phyloP scores from a whole-genome alignment of 2,329 filamentous ascomycete genomes.

The Fusarium liriodendri region DNA sequence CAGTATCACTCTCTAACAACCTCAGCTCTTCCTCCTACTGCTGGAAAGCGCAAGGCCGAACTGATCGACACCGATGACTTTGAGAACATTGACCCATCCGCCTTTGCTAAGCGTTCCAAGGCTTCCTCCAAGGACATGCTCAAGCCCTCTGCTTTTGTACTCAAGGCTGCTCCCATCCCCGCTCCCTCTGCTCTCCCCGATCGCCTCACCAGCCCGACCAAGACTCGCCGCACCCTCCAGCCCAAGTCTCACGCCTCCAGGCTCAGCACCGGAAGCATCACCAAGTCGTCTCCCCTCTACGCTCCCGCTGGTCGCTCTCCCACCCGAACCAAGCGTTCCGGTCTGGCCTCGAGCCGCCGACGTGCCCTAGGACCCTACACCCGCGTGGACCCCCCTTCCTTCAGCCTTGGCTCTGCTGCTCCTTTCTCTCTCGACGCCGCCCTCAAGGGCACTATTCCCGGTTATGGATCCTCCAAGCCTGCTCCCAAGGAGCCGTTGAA shows the following conservation, averaged over 20 bases:
- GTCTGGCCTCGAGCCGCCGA: slow-evolving; percentile 76
- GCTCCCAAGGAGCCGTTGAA: slow-evolving; percentile 40
- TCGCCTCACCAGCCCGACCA: slow-evolving; percentile 49
- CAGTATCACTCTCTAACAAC: slow-evolving; percentile 17
- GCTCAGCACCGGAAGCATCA: slow-evolving; percentile 53
- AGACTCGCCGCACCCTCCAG: slow-evolving; percentile 59
- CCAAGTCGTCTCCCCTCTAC: slow-evolving; percentile 66
- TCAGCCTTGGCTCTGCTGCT: slow-evolving; percentile 63
- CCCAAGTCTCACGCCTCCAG: slow-evolving; percentile 64
- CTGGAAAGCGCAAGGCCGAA: slow-evolving; percentile 70
- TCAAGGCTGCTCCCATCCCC: slow-evolving; percentile 54
- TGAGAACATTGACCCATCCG: slow-evolving; percentile 71
- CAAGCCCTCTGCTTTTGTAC: slow-evolving; percentile 61
- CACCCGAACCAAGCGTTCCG: slow-evolving; percentile 74
- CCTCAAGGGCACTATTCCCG: slow-evolving; percentile 78
- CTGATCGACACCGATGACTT: slow-evolving; percentile 62
- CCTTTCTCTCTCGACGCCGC: slow-evolving; percentile 90
- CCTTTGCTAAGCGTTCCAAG: slow-evolving; percentile 71
- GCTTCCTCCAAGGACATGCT: slow-evolving; percentile 59
- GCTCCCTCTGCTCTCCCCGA: slow-evolving; percentile 40
- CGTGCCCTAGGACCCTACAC: slow-evolving; percentile 71
- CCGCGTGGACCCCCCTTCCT: slow-evolving; percentile 78
- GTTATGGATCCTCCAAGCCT: slow-evolving; percentile 60
- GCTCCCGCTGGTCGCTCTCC: slow-evolving; percentile 87
- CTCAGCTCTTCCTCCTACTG: slow-evolving; percentile 55